Evolutionary conservation across 2,329 filamentous ascomycete species (phyloP), one percentile per base, ranked within the genome.

Genomic region (Aspergillus texensis): DNA sequence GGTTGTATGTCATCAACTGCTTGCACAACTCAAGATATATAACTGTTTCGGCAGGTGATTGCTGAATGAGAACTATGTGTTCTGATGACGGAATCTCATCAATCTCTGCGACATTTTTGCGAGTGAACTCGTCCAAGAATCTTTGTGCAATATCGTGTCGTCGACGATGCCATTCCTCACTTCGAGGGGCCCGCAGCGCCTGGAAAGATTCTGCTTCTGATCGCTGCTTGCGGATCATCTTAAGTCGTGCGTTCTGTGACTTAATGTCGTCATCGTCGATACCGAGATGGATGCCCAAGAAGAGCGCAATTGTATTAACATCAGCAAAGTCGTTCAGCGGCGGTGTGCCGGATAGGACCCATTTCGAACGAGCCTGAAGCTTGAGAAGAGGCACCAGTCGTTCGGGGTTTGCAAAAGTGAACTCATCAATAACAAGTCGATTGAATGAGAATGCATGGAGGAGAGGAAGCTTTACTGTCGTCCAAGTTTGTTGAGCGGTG

Each of bases 281-380:
- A 2, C 85, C 87, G 0, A 91, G 75, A 53, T 81, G 79, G 26
- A 88, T 75, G 1, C 83, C 82, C 2, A 91, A 71, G 19, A 89
- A 82, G 1, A 76, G 77, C 0, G 86, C 86, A 62, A 89, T 86
- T 19, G 80, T 81, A 58, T 88, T 86, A 10, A 90, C 78, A 65
- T 89, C 85, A 1, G 83, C 81, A 68, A 88, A 88, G 60, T 86
- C 83, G 6, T 81, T 79, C 3, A 89, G 70, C 0, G 82, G 79
- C 1, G 88, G 88, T 1, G 88, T 91, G 3, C 86, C 88, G 0
- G 88, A 90, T 2, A 91, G 76, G 8, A 88, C 79, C 88, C 88
- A 90, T 60, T 82, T 83, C 46, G 84, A 86, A 48, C 81, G 77
- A 12, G 85, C 82, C 30, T 80, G 70, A 1, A 89, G 69, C 0